Percentiles rank a stretch among this genome's conserved stretches.
Evolutionary conservation across 768 basidiomycete species (phyloP).

Genomic region (Termitomyces sp.): DNA sequence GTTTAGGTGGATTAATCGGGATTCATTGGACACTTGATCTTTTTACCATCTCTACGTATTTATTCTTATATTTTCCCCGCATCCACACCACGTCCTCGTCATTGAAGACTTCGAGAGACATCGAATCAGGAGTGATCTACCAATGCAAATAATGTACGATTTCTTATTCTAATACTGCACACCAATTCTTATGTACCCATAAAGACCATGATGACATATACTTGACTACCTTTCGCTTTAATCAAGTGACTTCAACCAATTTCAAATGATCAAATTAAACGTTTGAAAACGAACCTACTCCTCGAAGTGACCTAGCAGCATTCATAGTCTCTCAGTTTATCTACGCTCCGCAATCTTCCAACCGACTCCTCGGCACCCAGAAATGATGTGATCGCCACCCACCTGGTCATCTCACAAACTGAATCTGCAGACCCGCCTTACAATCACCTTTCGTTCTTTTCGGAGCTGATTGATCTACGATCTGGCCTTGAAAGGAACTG

Average conservation of each 20-base stretch:
- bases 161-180: not conserved
- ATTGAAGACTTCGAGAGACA: not conserved
- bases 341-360: not conserved
- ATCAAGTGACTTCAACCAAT: not conserved
- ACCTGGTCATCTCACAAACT: no score
- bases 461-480: not conserved
- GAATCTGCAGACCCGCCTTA: no score
- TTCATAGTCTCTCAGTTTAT: no score
- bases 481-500: not conserved
- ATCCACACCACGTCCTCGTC: no score
- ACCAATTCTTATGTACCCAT: not conserved
- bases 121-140: not conserved
- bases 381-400: no score
- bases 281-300: no score
- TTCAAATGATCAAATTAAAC: no score
- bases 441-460: no score
- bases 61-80: not conserved
- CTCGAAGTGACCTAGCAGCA: no score
- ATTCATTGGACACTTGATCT: not conserved
- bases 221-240: not conserved
- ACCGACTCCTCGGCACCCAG: not conserved
- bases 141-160: not conserved
- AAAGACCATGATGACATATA: no score
- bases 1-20: not conserved
- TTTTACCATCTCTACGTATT: no score